phyloP scores from a whole-genome alignment of 768 basidiomycete genomes.

The Lactarius sp. region DNA sequence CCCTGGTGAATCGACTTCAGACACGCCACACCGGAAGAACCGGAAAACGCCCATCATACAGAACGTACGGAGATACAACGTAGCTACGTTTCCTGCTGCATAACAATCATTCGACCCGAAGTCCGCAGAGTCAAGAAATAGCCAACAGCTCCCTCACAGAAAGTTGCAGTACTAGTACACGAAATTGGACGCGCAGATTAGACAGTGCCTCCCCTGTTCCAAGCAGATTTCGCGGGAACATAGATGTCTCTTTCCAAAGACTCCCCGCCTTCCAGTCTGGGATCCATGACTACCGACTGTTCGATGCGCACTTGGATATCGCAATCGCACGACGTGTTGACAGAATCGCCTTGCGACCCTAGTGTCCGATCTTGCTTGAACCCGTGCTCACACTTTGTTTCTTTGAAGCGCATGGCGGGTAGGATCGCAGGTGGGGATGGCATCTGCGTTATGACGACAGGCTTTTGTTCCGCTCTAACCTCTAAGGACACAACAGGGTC shows the following conservation, averaged over 20 bases:
- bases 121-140: not conserved
- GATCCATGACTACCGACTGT: constrained; percentile 1
- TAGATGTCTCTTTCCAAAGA: not conserved
- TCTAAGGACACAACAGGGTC: constrained; percentile 17
- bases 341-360: not conserved
- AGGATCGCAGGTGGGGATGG: not conserved
- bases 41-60: no score
- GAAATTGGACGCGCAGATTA: not conserved
- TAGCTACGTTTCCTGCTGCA: not conserved
- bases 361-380: not conserved
- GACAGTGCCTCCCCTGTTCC: not conserved
- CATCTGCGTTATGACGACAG: not conserved
- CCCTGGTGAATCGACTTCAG: no score
- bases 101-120: not conserved
- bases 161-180: not conserved
- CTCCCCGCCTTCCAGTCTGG: not conserved
- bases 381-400: not conserved
- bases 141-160: not conserved
- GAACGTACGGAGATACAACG: not conserved
- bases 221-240: not conserved
- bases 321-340: constrained; percentile 8
- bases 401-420: not conserved
- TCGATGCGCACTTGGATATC: constrained; percentile 25
- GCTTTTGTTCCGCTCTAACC: constrained; percentile 21
- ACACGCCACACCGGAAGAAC: not conserved